Conservation (phyloP, 495 filamentous ascomycete genomes). For the Daldinia childiae region DNA sequence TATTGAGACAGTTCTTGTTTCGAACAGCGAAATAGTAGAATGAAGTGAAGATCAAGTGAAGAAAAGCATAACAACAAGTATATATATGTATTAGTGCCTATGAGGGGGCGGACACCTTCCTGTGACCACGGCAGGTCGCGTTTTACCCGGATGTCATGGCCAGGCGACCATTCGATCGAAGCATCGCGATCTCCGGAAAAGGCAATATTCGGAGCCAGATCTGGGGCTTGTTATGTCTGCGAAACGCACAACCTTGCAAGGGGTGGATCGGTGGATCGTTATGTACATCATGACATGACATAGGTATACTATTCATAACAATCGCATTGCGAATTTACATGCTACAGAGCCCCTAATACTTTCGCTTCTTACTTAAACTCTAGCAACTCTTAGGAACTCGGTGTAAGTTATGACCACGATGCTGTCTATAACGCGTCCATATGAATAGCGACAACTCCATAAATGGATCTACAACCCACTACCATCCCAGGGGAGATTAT, state of each 20-base stretch:
- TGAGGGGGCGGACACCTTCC: neutral
- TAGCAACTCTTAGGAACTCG: too few species aligned
- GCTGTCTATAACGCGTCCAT: neutral
- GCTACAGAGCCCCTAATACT: neutral
- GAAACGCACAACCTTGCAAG: neutral
- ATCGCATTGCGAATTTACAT: slow-evolving; percentile 10
- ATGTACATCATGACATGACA: neutral
- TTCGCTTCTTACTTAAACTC: neutral
- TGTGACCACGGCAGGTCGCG: neutral
- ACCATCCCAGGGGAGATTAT: too few species aligned
- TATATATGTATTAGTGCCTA: too few species aligned
- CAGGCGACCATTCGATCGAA: neutral
- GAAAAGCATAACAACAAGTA: too few species aligned
- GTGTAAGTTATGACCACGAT: too few species aligned
- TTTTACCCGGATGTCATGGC: slow-evolving; percentile 27
- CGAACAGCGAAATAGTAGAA: too few species aligned
- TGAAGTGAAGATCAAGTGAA: too few species aligned
- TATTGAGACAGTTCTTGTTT: too few species aligned
- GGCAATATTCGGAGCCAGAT: neutral
- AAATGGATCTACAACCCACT: too few species aligned
- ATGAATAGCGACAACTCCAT: too few species aligned
- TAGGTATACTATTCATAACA: neutral
- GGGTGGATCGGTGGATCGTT: neutral
- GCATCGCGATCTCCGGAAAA: neutral
- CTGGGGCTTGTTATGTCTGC: neutral